phyloP scores from a whole-genome alignment of 2,329 filamentous ascomycete genomes.

The Sclerotinia trifoliorum region DNA sequence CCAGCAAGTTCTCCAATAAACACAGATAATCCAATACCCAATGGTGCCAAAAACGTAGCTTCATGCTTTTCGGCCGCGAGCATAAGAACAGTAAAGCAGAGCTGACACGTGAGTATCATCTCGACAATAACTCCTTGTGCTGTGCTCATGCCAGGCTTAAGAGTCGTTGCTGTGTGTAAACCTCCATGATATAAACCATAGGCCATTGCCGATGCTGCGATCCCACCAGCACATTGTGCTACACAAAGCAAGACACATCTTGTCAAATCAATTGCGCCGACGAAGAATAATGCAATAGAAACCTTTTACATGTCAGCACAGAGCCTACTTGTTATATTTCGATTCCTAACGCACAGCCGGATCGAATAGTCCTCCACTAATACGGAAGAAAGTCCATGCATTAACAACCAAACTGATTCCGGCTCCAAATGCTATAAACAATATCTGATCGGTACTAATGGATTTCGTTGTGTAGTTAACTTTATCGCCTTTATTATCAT shows the following conservation, averaged over 20 bases:
- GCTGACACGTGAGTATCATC: slow-evolving; percentile 49
- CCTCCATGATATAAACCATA: slow-evolving; percentile 46
- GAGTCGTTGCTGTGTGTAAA: slow-evolving; percentile 45
- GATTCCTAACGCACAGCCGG: slow-evolving; percentile 43
- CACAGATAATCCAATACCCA: slow-evolving; percentile 48
- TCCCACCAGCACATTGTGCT: slow-evolving; percentile 41
- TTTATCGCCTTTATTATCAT: slow-evolving; percentile 26
- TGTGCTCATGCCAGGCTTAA: slow-evolving; percentile 44
- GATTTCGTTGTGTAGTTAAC: slow-evolving; percentile 17
- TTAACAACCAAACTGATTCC: slow-evolving; percentile 46
- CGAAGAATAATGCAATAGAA: slow-evolving; percentile 42
- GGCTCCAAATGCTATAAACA: slow-evolving; percentile 34
- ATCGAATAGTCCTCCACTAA: slow-evolving; percentile 53
- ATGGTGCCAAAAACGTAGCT: slow-evolving; percentile 49
- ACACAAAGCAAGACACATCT: slow-evolving; percentile 39
- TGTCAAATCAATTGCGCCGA: slow-evolving; percentile 41
- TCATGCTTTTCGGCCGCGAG: slow-evolving; percentile 52
- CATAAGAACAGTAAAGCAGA: slow-evolving; percentile 53
- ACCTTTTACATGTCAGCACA: slow-evolving; percentile 32
- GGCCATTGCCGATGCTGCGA: slow-evolving; percentile 46
- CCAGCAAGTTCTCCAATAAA: slow-evolving; percentile 47
- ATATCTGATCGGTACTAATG: slow-evolving; percentile 33
- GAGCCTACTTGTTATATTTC: background rate
- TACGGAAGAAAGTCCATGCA: slow-evolving; percentile 53
- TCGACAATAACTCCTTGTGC: slow-evolving; percentile 52